Percentiles rank a stretch among this genome's conserved stretches.
These are phyloP conservation scores for Hanseniaspora occidentalis DNA, from an alignment of 805 yeast genomes.

Conservation along the genomic window DNA sequence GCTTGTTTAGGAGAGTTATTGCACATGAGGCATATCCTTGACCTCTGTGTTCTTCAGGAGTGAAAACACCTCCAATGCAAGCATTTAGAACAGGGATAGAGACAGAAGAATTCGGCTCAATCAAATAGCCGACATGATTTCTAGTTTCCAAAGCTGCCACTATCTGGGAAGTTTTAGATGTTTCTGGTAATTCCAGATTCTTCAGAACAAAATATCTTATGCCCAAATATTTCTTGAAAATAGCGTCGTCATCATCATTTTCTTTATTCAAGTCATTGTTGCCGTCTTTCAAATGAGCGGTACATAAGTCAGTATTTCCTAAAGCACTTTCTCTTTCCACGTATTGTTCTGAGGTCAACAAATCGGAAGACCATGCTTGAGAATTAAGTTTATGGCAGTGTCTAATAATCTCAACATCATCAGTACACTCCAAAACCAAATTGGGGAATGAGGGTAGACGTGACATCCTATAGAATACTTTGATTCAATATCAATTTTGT, in stretches of 20 bases:
- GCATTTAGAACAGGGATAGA: constrained; percentile 23
- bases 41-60: constrained; percentile 34
- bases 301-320: constrained; percentile 20
- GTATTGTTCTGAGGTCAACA: constrained; percentile 24
- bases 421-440: constrained; percentile 10
- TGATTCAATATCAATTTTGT: too few species aligned
- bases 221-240: constrained; percentile 19
- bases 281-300: constrained; percentile 14
- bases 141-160: constrained; percentile 32
- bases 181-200: constrained; percentile 14
- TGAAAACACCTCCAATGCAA: constrained; percentile 50
- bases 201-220: constrained; percentile 26
- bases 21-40: constrained; percentile 43
- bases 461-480: too few species aligned
- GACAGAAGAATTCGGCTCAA: constrained; percentile 16
- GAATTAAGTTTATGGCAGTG: constrained; percentile 27
- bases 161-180: constrained; percentile 21
- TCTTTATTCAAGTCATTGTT: constrained; percentile 14
- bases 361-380: constrained; percentile 23
- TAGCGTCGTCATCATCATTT: constrained; percentile 7
- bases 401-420: constrained; percentile 24
- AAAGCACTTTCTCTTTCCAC: constrained; percentile 25
- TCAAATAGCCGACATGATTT: constrained; percentile 25
- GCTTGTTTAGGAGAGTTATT: constrained; percentile 28
- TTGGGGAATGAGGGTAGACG: neutral